Conservation (phyloP, 2,329 filamentous ascomycete species). For the Diaporthe sp. region DNA sequence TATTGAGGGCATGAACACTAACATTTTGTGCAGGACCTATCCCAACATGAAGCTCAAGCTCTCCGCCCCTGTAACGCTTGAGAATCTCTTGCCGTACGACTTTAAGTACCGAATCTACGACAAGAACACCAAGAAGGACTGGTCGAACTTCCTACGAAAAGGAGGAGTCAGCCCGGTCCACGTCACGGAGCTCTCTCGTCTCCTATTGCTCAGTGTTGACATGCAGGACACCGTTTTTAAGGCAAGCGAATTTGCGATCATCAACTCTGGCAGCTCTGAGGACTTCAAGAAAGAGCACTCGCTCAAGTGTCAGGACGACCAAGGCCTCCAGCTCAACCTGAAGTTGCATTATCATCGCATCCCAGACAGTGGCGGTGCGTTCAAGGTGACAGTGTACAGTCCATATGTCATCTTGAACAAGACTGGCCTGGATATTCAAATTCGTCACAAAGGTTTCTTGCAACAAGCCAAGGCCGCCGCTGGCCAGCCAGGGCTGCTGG, state of each 20-base stretch:
- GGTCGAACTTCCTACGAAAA: constrained; percentile 97
- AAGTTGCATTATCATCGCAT: constrained; percentile 92
- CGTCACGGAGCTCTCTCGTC: constrained; percentile 93
- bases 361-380: constrained; percentile 92
- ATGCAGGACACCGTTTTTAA: constrained; percentile 97
- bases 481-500: constrained; percentile 70
- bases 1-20: constrained; percentile 39
- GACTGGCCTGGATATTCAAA: constrained; percentile 87
- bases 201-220: constrained; percentile 91
- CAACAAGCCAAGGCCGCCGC: constrained; percentile 84
- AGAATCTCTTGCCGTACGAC: constrained; percentile 95
- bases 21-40: constrained; percentile 71
- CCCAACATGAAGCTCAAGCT: constrained; percentile 95
- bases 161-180: constrained; percentile 97
- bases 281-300: constrained; percentile 88
- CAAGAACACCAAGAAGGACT: constrained; percentile 98
- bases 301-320: constrained; percentile 85
- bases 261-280: constrained; percentile 88
- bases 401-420: constrained; percentile 97
- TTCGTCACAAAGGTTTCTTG: constrained; percentile 89
- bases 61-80: constrained; percentile 91
- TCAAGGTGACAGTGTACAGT: constrained; percentile 94
- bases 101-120: constrained; percentile 99
- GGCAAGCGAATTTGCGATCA: constrained; percentile 95
- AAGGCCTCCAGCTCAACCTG: constrained; percentile 81